Evolutionary conservation across 805 yeast genomes (phyloP).

Genomic region (Suhomyces kilbournensis): DNA sequence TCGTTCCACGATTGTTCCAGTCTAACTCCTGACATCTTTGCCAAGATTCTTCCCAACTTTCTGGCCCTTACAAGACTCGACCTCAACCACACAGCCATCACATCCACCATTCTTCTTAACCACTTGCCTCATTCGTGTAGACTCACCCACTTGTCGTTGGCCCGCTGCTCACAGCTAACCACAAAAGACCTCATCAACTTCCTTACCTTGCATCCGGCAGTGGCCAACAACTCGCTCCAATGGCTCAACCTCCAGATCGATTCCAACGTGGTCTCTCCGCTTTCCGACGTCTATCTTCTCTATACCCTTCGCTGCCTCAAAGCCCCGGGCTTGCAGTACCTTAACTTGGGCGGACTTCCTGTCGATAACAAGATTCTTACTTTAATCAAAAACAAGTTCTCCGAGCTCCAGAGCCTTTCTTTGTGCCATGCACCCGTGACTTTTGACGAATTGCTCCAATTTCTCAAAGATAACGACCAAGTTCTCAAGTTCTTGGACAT

Average conservation of each 20-base stretch:
- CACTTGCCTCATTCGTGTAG: constrained; percentile 53
- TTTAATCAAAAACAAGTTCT: constrained; percentile 38
- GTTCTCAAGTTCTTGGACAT: constrained; percentile 61
- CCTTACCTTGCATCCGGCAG: constrained; percentile 68
- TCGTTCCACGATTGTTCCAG: constrained; percentile 90
- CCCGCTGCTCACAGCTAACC: constrained; percentile 56
- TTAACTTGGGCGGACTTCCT: constrained; percentile 68
- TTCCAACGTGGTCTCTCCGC: constrained; percentile 57
- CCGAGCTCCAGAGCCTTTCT: constrained; percentile 40
- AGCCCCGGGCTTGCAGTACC: constrained; percentile 44
- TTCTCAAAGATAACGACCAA: constrained; percentile 26
- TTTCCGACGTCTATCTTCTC: constrained; percentile 48
- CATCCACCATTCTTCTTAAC: constrained; percentile 54
- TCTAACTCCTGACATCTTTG: constrained; percentile 55
- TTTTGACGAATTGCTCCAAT: constrained; percentile 35
- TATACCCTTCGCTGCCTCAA: constrained; percentile 43
- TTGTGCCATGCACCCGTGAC: constrained; percentile 39
- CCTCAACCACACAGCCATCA: constrained; percentile 75
- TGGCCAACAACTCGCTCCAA: constrained; percentile 43
- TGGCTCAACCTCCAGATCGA: constrained; percentile 71
- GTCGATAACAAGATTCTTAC: constrained; percentile 39
- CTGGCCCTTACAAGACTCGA: constrained; percentile 64
- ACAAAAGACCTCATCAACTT: constrained; percentile 71
- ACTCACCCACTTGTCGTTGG: constrained; percentile 69
- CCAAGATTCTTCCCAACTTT: constrained; percentile 55